Percentiles rank a stretch among this genome's conserved stretches.
Evolutionary conservation across 148 eudicot genomes (phyloP).

Genomic region (Cornus controversa): DNA sequence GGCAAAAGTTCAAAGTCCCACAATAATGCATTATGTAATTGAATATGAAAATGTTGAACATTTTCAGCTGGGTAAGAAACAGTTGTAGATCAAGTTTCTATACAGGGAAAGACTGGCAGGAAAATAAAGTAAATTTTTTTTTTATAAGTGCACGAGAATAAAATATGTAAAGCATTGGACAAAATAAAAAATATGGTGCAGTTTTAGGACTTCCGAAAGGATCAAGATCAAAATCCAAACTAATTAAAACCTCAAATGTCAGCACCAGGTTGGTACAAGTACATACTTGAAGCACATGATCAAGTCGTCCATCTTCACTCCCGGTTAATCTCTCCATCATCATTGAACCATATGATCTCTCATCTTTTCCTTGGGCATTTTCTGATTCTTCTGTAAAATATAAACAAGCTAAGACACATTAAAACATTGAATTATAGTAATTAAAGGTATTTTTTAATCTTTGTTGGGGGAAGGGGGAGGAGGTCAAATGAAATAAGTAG

Average conservation of each 20-base stretch:
- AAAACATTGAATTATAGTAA: background rate
- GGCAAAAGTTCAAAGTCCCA: too few relatives aligned
- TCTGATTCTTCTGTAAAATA: slow-evolving; percentile 50
- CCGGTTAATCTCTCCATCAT: slow-evolving; percentile 93
- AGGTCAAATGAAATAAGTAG: background rate
- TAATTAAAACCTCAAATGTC: background rate
- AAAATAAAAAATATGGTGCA: background rate
- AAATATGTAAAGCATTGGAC: background rate
- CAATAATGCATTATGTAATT: too few relatives aligned
- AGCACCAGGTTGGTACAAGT: background rate
- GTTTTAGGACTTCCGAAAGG: background rate
- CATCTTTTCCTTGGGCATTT: slow-evolving; percentile 39
- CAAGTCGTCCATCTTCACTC: slow-evolving; percentile 72
- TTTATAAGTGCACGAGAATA: too few relatives aligned
- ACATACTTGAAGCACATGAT: slow-evolving; percentile 86
- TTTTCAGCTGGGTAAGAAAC: background rate
- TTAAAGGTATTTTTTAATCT: background rate
- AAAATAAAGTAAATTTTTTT: background rate
- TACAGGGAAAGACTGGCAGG: background rate
- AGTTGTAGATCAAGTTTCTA: background rate
- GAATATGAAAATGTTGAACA: background rate
- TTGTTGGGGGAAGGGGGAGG: background rate
- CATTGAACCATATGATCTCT: slow-evolving; percentile 80
- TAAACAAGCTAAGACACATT: background rate
- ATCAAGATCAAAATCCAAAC: background rate